Evolutionary conservation across 139 green algal species (phyloP), one percentile per base, ranked within the genome.

Genomic region (Tetratostichococcus sp.): DNA sequence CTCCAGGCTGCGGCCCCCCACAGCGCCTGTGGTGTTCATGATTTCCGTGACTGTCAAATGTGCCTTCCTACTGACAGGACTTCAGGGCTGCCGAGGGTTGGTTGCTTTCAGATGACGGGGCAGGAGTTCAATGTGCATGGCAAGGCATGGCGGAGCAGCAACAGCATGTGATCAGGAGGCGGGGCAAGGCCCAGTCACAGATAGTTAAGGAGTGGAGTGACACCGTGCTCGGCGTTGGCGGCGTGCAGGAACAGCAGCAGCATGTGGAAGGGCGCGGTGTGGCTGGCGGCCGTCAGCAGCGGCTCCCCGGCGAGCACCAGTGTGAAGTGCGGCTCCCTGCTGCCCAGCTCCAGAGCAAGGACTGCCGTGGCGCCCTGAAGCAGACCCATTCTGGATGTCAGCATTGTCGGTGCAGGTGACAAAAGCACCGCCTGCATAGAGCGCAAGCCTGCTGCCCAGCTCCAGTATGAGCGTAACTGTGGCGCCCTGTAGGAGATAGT

Each of bases 231-330:
- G 65, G 79, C 70, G 73, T 62, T 62, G 50, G 50, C 50, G 50
- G 78, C 80, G 31, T 77, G 80, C 70, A 88, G 65, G 77, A 90
- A 86, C 33, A 89, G 74, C 8, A 88, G 69, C 22, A 87, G 71
- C 23, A 75, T 62, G 67, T 83, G 69, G 57, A 88, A 89, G 11
- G 90, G 69, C 1, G 69, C 86, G 4, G 68, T 33, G 70, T 83
- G 71, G 33, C 68, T 65, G 2, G 57, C 65, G 34, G 81, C 67
- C 34, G 85, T 85, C 58, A 88, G 66, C 23, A 81, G 71, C 21
- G 72, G 69, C 1, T 85, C 81, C 14, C 80, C 84, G 0, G 72
- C 75, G 57, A 86, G 67, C 32, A 88, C 62, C 22, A 91, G 78
- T 16, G 71, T 80, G 43, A 92, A 89, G 22, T 85, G 72, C 11